Conservation (phyloP, 768 basidiomycete genomes). For the Guyanaporus albipodus region DNA sequence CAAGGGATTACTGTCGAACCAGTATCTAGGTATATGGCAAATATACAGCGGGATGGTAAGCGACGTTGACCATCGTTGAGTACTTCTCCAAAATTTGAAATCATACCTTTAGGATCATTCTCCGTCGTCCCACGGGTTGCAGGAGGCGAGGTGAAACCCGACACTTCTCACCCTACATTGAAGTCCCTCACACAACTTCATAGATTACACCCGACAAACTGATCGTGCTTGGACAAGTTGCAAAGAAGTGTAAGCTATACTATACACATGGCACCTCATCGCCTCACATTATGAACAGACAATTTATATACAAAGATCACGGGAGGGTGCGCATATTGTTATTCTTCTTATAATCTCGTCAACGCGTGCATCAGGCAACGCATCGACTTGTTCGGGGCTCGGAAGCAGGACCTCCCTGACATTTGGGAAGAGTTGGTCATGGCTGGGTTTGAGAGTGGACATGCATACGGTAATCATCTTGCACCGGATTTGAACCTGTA, state of each 20-base stretch:
- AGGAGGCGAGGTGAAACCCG: conserved; percentile 51
- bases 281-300: conserved; percentile 25
- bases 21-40: conserved; percentile 51
- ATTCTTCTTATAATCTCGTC: neutral
- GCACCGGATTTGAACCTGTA: neutral
- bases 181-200: neutral
- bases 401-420: conserved; percentile 62
- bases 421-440: conserved; percentile 62
- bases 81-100: neutral
- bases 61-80: neutral
- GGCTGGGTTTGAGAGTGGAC: conserved; percentile 73
- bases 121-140: conserved; percentile 69
- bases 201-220: conserved; percentile 61
- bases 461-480: conserved; percentile 58
- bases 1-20: neutral
- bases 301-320: conserved; percentile 63
- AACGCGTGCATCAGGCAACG: conserved; percentile 40
- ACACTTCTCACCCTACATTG: neutral
- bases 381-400: conserved; percentile 69
- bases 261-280: neutral
- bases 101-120: conserved; percentile 45
- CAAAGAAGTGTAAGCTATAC: conserved; percentile 49
- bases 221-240: conserved; percentile 59
- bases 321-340: conserved; percentile 33
- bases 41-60: conserved; percentile 63